Conservation (phyloP, 495 filamentous ascomycete genomes). For the Darksidea phi region DNA sequence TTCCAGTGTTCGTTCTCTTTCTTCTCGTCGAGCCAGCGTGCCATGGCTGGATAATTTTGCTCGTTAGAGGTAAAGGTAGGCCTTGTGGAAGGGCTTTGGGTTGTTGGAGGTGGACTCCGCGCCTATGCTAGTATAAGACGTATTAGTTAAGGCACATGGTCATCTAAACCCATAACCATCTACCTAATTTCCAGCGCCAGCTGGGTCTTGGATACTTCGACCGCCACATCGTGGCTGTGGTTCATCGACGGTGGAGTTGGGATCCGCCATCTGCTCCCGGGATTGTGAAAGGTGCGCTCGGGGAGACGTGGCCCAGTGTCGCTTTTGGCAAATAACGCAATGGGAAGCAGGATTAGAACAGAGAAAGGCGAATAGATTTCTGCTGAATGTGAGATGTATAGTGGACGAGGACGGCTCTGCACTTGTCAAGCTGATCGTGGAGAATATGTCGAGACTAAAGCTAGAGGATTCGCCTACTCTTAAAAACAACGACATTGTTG, state of each 20-base stretch:
- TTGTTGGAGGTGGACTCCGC: background rate
- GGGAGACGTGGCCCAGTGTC: no score
- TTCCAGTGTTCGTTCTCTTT: background rate
- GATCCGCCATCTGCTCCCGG: slow-evolving; percentile 1
- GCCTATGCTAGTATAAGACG: slow-evolving; percentile 1
- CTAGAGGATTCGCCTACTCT: no score
- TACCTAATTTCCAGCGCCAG: slow-evolving; percentile 6
- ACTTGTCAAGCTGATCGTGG: no score
- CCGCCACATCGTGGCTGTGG: slow-evolving; percentile 19
- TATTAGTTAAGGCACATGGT: background rate
- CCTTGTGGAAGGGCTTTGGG: background rate
- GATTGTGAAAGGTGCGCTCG: background rate
- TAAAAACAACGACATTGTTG: no score
- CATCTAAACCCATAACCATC: background rate
- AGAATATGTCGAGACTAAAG: no score
- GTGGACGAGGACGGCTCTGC: no score
- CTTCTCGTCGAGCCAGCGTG: background rate
- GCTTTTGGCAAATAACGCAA: no score
- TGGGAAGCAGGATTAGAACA: no score
- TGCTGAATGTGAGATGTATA: no score
- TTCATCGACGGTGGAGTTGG: background rate
- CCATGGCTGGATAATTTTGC: background rate
- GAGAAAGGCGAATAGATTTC: no score
- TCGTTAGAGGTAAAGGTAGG: background rate
- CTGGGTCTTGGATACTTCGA: background rate